Evolutionary conservation across 768 basidiomycete species (phyloP).

Genomic region (Dacryopinax spathularia): DNA sequence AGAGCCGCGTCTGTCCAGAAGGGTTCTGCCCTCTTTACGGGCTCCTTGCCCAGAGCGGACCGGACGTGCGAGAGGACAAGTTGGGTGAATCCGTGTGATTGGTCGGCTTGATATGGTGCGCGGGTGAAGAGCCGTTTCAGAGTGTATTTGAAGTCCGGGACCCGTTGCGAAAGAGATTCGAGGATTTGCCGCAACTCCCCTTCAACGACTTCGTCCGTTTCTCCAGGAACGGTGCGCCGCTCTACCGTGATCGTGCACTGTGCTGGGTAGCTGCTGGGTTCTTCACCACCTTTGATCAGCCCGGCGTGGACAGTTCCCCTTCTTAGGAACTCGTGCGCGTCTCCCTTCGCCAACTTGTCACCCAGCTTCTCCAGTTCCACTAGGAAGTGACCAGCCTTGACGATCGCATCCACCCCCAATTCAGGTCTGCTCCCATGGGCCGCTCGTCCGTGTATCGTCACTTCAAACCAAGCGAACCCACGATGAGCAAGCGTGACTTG

Average conservation of each 20-base stretch:
- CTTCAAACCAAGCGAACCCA: slow-evolving; percentile 6
- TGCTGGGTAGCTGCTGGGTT: slow-evolving; percentile 9
- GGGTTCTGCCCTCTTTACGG: background rate
- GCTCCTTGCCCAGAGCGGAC: background rate
- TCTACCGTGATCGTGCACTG: slow-evolving; percentile 8
- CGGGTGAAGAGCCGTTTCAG: background rate
- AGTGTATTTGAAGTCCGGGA: background rate
- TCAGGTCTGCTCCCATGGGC: slow-evolving; percentile 11
- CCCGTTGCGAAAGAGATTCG: background rate
- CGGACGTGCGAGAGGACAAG: background rate
- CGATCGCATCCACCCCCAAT: slow-evolving; percentile 12
- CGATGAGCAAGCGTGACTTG: slow-evolving; percentile 8
- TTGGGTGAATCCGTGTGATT: background rate
- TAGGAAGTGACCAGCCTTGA: slow-evolving; percentile 8
- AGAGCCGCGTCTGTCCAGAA: slow-evolving; percentile 6
- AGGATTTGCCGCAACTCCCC: slow-evolving; percentile 5
- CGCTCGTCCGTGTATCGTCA: slow-evolving; percentile 7
- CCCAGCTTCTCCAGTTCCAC: slow-evolving; percentile 6
- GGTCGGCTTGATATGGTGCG: background rate
- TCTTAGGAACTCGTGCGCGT: slow-evolving; percentile 4
- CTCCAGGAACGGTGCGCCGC: slow-evolving; percentile 11
- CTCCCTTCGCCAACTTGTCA: background rate
- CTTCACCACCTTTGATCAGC: slow-evolving; percentile 11
- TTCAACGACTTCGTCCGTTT: slow-evolving; percentile 8
- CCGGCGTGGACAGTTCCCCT: slow-evolving; percentile 5